Conservation (phyloP, 305 asterid species). For the Solanum hybrid region DNA sequence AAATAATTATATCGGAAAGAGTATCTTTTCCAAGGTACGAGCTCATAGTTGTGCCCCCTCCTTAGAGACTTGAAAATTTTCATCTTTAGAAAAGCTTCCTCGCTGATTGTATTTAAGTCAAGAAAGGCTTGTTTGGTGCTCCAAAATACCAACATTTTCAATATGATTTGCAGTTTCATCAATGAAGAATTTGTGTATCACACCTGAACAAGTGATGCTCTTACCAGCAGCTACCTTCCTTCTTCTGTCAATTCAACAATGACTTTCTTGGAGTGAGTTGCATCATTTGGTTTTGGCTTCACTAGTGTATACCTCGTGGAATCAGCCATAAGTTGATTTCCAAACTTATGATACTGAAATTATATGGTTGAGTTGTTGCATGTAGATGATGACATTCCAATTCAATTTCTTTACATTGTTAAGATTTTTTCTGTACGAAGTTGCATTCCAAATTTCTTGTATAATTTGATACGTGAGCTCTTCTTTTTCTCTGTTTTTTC, state of each 20-base stretch:
- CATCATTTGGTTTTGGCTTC: background rate
- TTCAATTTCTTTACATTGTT: background rate
- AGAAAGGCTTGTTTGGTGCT: background rate
- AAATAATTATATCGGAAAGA: background rate
- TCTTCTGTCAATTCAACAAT: background rate
- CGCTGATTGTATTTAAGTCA: background rate
- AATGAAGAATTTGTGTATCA: background rate
- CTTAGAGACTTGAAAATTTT: background rate
- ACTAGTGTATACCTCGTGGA: background rate
- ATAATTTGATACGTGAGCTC: too few species aligned
- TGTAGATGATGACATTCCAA: background rate
- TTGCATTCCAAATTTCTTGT: background rate
- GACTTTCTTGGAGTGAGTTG: background rate
- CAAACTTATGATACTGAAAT: background rate
- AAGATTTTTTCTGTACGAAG: background rate
- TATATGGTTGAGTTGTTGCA: background rate
- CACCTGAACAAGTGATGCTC: background rate
- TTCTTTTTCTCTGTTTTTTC: too few species aligned
- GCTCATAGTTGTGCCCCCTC: background rate
- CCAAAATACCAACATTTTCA: background rate
- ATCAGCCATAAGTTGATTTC: background rate
- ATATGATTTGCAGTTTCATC: background rate
- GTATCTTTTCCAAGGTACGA: background rate
- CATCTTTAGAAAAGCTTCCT: background rate
- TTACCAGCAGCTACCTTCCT: background rate